Conservation (phyloP, 148 eudicot genomes). For the Tetragonia tetragonoides region DNA sequence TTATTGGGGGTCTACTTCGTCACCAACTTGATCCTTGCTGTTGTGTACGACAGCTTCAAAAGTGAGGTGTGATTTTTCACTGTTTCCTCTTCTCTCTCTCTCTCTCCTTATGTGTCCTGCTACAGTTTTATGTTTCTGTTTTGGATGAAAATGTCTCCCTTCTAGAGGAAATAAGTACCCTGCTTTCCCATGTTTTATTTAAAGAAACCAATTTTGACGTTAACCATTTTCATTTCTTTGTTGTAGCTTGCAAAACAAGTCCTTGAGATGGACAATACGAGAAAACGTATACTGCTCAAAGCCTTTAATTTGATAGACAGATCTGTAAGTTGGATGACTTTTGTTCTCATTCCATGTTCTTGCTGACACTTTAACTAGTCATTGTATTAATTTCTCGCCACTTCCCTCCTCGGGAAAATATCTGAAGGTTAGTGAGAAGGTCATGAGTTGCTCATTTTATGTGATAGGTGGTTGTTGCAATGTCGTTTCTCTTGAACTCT, state of each 20-base stretch:
- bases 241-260: slow-evolving; percentile 87
- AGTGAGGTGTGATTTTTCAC: slow-evolving; percentile 44
- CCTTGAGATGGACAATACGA: slow-evolving; percentile 54
- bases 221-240: slow-evolving; percentile 16
- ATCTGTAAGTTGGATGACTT: slow-evolving; percentile 41
- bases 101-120: background rate
- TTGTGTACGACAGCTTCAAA: slow-evolving; percentile 94
- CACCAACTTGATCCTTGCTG: slow-evolving; percentile 95
- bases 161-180: background rate
- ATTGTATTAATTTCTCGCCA: background rate
- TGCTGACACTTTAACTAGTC: background rate
- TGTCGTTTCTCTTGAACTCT: too few relatives aligned
- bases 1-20: slow-evolving; percentile 90
- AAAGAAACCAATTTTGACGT: background rate
- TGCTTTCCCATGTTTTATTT: background rate
- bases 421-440: too few relatives aligned
- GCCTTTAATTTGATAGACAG: slow-evolving; percentile 70
- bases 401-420: too few relatives aligned
- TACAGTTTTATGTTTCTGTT: background rate
- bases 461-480: too few relatives aligned
- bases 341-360: background rate
- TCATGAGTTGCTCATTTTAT: too few relatives aligned
- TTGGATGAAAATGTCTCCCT: background rate
- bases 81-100: background rate
- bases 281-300: slow-evolving; percentile 61